A percentile compares a stretch with the other conserved stretches of the same genome.
Evolutionary conservation across 78 protist genomes (phyloP).

Genomic region (Dictyostelium intermedium): DNA sequence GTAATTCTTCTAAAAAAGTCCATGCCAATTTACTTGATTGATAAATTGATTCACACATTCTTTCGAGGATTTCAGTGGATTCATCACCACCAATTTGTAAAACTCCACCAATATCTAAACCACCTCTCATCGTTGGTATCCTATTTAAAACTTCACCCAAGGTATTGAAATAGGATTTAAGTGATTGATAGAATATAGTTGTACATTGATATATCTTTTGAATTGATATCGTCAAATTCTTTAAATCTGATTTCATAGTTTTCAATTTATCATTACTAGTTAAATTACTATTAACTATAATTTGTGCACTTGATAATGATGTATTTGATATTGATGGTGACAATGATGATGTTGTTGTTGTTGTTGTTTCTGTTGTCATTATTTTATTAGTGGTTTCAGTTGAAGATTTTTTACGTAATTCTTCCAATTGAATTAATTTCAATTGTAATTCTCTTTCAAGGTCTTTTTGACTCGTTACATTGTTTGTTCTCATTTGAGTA

Average conservation of each 20-base stretch:
- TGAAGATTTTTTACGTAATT: not conserved
- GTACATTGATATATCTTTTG: not conserved
- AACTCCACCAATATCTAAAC: conserved; percentile 6
- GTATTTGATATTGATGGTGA: too few relatives aligned
- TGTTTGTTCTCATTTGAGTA: not conserved
- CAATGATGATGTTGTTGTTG: not conserved
- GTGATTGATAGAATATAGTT: not conserved
- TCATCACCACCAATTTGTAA: not conserved
- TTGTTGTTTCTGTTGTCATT: not conserved
- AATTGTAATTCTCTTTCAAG: not conserved
- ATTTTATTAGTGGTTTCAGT: not conserved
- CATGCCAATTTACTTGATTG: not conserved
- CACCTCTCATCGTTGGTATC: conserved; percentile 14
- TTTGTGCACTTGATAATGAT: not conserved
- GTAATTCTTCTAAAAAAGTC: not conserved
- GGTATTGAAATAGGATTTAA: not conserved
- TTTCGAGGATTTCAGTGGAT: not conserved
- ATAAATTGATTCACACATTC: not conserved
- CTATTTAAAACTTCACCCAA: not conserved
- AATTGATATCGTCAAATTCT: not conserved
- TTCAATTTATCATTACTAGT: not conserved
- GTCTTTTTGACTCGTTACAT: not conserved
- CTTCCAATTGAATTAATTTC: not conserved
- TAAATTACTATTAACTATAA: not conserved
- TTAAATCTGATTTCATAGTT: not conserved